Percentiles rank a stretch among this genome's conserved stretches.
These are phyloP conservation scores for Neonectria magnoliae DNA, from an alignment of 2,329 filamentous ascomycete genomes.

Conservation along the genomic window DNA sequence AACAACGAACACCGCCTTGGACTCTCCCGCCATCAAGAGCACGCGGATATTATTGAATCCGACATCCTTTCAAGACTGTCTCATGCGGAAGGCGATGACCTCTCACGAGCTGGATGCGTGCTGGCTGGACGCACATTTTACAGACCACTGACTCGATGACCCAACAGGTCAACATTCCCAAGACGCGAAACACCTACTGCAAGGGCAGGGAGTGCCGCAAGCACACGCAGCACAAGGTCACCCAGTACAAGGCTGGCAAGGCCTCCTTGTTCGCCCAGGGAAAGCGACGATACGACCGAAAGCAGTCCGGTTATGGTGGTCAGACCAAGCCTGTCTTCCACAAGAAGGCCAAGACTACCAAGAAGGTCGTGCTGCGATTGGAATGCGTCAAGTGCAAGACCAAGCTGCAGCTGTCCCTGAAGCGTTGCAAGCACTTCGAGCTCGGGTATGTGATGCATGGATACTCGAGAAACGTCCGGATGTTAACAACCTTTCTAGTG, in stretches of 20 bases:
- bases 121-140: constrained; percentile 16
- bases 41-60: constrained; percentile 13
- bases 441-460: constrained; percentile 77
- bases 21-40: constrained; percentile 5
- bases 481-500: constrained; percentile 70
- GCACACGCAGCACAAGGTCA: constrained; percentile 92
- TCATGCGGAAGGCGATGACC: constrained; percentile 25
- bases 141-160: constrained; percentile 45
- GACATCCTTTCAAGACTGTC: constrained; percentile 34
- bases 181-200: constrained; percentile 97
- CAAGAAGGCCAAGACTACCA: constrained; percentile 99
- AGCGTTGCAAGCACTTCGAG: constrained; percentile 99
- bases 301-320: constrained; percentile 99
- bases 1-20: constrained; percentile 25
- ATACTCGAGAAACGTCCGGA: background rate
- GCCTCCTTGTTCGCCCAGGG: constrained; percentile 96
- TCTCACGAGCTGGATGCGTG: constrained; percentile 22
- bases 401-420: constrained; percentile 96
- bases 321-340: constrained; percentile 99
- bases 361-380: constrained; percentile 99
- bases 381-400: constrained; percentile 99
- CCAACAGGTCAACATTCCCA: constrained; percentile 92
- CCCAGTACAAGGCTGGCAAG: constrained; percentile 98
- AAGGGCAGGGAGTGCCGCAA: constrained; percentile 94
- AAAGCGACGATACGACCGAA: constrained; percentile 99